Conservation (phyloP, 805 yeast species). For the Yamadazyma akitaensis region DNA sequence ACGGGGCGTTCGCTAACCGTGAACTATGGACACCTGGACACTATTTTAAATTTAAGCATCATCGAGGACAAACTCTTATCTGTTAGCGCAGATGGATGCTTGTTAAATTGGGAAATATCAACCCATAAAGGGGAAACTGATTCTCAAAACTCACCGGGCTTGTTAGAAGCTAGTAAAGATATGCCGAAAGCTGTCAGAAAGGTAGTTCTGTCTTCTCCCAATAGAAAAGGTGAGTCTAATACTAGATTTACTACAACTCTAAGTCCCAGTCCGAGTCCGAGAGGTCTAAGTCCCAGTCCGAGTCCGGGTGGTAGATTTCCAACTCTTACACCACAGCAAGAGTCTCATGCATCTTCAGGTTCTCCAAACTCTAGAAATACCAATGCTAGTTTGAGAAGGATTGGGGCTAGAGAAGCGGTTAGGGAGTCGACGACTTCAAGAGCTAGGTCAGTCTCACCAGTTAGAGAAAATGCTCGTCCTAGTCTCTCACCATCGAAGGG, state of each 20-base stretch:
- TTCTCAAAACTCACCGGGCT: background rate
- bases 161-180: background rate
- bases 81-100: slow-evolving; percentile 52
- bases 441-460: slow-evolving; percentile 12
- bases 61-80: slow-evolving; percentile 32
- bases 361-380: slow-evolving; percentile 23
- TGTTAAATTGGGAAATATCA: slow-evolving; percentile 45
- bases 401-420: slow-evolving; percentile 22
- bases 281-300: background rate
- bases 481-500: background rate
- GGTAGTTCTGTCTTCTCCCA: background rate
- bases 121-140: background rate
- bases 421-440: background rate
- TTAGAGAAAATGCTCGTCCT: slow-evolving; percentile 1
- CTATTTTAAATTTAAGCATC: slow-evolving; percentile 41
- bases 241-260: background rate
- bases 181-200: background rate
- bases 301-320: slow-evolving; percentile 1
- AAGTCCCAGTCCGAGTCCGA: background rate
- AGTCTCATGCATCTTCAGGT: background rate
- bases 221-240: background rate
- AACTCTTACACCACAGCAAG: slow-evolving; percentile 14
- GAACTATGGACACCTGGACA: slow-evolving; percentile 54
- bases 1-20: slow-evolving; percentile 47
- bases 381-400: slow-evolving; percentile 31